Conservation (phyloP, 108 stramenopile species). For the Cyclotella choctawhatcheeana region DNA sequence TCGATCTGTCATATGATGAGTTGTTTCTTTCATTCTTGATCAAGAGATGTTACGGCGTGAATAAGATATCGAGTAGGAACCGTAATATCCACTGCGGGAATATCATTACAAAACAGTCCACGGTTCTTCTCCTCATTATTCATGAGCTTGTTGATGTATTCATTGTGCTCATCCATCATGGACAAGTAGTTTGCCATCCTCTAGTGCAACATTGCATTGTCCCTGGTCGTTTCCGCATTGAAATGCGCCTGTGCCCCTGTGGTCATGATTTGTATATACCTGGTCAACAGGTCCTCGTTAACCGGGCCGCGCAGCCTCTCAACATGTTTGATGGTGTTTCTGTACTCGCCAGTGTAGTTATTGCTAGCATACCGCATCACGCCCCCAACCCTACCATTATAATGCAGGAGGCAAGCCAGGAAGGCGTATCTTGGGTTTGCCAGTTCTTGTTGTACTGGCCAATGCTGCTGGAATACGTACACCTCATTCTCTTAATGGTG, state of each 20-base stretch:
- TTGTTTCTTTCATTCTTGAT: conserved; percentile 4
- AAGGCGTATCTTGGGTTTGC: neutral
- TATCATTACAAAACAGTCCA: conserved; percentile 5
- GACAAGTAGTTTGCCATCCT: neutral
- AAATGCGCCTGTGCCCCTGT: neutral
- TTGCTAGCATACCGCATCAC: conserved; percentile 3
- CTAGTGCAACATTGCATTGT: neutral
- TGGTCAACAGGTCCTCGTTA: neutral
- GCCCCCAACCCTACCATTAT: neutral
- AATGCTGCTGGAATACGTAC: neutral
- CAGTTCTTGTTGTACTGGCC: neutral
- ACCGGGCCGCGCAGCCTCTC: neutral
- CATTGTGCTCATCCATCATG: neutral
- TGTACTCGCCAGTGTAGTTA: conserved; percentile 8
- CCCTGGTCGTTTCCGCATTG: neutral
- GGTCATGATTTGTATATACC: neutral
- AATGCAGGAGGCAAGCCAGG: neutral
- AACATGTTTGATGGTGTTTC: neutral
- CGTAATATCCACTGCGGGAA: conserved; percentile 8
- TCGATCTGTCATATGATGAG: neutral
- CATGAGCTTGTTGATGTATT: conserved; percentile 2
- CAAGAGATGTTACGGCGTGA: conserved; percentile 12
- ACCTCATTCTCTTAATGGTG: neutral
- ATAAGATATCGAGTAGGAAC: conserved; percentile 6
- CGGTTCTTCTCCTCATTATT: conserved; percentile 22